Evolutionary conservation across 176 grass and related monocot species (phyloP).

Genomic region (Puccinellia tenuiflora): DNA sequence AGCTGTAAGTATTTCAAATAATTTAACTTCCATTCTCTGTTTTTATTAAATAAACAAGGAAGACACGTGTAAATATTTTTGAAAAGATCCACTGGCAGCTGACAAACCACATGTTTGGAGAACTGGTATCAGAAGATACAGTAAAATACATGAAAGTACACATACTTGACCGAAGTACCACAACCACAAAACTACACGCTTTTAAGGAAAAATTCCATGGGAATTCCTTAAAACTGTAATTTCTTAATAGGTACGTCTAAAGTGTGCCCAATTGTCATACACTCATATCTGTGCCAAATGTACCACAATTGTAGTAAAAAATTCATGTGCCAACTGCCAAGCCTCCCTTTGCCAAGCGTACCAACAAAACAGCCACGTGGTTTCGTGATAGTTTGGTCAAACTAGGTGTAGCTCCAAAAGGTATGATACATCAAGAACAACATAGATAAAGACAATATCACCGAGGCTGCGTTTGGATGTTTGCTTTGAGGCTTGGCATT

Average conservation of each 20-base stretch:
- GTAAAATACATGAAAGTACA: neutral
- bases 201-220: neutral
- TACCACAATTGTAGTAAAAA: neutral
- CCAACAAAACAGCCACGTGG: neutral
- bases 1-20: conserved; percentile 66
- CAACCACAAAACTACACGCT: neutral
- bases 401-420: neutral
- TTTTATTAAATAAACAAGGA: neutral
- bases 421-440: neutral
- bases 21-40: neutral
- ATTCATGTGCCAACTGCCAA: neutral
- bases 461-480: too few species aligned
- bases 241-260: neutral
- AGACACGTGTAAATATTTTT: neutral
- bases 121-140: neutral
- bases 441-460: neutral
- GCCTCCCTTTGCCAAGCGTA: neutral
- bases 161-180: neutral
- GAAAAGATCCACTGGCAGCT: neutral
- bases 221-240: neutral
- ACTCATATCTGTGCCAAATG: neutral
- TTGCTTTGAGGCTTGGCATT: too few species aligned
- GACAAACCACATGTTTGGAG: neutral
- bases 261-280: neutral
- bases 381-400: neutral